phyloP scores from a whole-genome alignment of 1,284 basidiomycete genomes.

The Amylostereum areolatum region DNA sequence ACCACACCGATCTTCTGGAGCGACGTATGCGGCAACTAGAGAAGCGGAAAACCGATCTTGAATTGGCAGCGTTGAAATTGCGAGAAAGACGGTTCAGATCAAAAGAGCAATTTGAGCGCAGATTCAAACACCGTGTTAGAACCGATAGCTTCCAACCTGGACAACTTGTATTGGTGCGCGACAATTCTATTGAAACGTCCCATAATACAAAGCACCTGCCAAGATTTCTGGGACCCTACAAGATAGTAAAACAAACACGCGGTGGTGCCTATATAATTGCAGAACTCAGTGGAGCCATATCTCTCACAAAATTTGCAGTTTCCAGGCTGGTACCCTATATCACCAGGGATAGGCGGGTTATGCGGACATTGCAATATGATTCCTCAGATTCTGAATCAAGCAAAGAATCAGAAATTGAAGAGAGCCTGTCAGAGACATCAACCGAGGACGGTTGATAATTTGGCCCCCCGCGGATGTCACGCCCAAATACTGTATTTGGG shows the following conservation, averaged over 20 bases:
- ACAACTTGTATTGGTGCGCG: slow-evolving; percentile 21
- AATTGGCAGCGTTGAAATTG: slow-evolving; percentile 5
- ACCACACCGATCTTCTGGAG: slow-evolving; percentile 9
- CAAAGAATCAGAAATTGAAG: too few species aligned
- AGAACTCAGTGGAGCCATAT: slow-evolving; percentile 7
- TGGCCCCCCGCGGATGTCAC: too few species aligned
- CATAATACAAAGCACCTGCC: slow-evolving; percentile 20
- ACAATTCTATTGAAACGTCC: slow-evolving; percentile 17
- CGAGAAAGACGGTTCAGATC: slow-evolving; percentile 10
- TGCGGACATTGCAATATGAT: too few species aligned
- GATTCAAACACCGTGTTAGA: background rate
- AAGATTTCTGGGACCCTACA: slow-evolving; percentile 23
- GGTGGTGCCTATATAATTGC: slow-evolving; percentile 23
- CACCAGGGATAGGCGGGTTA: too few species aligned
- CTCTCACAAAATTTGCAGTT: background rate
- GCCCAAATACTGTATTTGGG: too few species aligned
- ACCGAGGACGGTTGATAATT: too few species aligned
- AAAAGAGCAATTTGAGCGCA: slow-evolving; percentile 11
- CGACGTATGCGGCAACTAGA: slow-evolving; percentile 11
- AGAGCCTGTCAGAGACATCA: too few species aligned
- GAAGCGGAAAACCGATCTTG: slow-evolving; percentile 10
- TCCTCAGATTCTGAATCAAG: too few species aligned
- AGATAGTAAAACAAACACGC: slow-evolving; percentile 16
- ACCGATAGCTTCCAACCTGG: slow-evolving; percentile 14
- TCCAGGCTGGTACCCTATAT: slow-evolving; percentile 3